A percentile compares a stretch with the other conserved stretches of the same genome.
These are phyloP conservation scores for Lentinus tigrinus DNA, from an alignment of 768 basidiomycete species.

Conservation along the genomic window DNA sequence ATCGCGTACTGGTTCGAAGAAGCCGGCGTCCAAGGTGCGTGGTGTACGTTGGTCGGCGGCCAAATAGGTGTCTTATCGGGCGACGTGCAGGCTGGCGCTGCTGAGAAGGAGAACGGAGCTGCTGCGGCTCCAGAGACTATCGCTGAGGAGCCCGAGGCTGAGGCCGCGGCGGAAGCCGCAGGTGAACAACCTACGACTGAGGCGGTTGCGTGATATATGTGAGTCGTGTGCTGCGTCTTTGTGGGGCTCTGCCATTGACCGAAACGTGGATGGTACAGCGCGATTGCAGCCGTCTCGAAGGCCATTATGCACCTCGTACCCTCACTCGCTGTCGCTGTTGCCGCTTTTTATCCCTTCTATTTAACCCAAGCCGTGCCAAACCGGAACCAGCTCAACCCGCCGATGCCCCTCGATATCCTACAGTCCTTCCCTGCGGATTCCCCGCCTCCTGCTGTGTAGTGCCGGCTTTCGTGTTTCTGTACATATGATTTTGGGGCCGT, in stretches of 20 bases:
- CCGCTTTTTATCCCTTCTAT: conserved; percentile 23
- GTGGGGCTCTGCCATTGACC: not conserved
- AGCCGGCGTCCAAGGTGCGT: conserved; percentile 60
- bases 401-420: conserved; percentile 3
- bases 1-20: conserved; percentile 59
- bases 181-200: conserved; percentile 4
- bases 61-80: not conserved
- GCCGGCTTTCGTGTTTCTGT: conserved; percentile 4
- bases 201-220: conserved; percentile 13
- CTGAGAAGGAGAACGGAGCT: conserved; percentile 34
- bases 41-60: not conserved
- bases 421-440: not conserved
- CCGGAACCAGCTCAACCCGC: not conserved
- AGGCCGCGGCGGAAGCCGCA: conserved; percentile 26
- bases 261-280: conserved; percentile 6
- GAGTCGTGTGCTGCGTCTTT: not conserved
- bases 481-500: conserved; percentile 3
- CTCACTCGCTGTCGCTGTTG: conserved; percentile 15
- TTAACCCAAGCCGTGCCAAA: conserved; percentile 6
- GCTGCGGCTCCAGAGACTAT: conserved; percentile 47
- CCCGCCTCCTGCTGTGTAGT: conserved; percentile 3
- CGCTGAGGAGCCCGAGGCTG: conserved; percentile 48
- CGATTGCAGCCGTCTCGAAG: not conserved
- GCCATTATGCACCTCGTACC: conserved; percentile 7
- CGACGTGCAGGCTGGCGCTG: conserved; percentile 31